These are phyloP conservation scores for Cucurbitaria berberidis DNA, from an alignment of 2,329 filamentous ascomycete genomes.

Conservation along the genomic window DNA sequence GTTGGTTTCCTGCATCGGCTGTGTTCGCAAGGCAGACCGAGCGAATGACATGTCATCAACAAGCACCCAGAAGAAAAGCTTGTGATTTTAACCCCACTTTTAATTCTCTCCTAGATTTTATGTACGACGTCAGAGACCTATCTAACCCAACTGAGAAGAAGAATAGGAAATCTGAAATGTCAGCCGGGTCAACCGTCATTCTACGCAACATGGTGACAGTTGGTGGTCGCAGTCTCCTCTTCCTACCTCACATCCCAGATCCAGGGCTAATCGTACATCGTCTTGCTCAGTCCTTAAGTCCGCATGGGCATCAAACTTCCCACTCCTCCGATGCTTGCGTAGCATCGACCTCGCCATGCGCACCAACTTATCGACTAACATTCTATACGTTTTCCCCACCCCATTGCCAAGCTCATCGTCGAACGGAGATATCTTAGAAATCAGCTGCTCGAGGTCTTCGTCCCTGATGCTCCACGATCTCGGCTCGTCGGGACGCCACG, in stretches of 20 bases:
- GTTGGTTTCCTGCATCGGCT: no score
- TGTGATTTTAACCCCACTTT: no score
- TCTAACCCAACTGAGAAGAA: no score
- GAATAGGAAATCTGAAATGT: no score
- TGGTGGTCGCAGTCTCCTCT: no score
- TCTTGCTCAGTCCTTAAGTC: conserved; percentile 1
- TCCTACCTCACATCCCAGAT: neutral
- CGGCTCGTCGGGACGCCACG: neutral
- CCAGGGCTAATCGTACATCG: neutral
- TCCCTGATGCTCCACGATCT: conserved; percentile 1
- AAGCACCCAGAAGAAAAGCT: no score
- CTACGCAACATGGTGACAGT: no score
- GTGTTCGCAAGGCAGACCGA: no score
- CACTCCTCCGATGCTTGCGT: neutral
- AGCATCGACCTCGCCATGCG: conserved; percentile 1
- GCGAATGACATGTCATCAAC: no score
- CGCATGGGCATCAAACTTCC: neutral
- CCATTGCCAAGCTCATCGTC: neutral
- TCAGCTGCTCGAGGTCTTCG: neutral
- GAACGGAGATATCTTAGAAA: neutral
- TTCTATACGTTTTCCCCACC: neutral
- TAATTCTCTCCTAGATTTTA: no score
- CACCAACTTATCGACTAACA: neutral
- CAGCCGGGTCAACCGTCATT: no score
- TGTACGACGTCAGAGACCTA: no score